Evolutionary conservation across 2,329 filamentous ascomycete genomes (phyloP), one percentile per base, ranked within the genome.

Genomic region (Raffaelea deltoideospora): DNA sequence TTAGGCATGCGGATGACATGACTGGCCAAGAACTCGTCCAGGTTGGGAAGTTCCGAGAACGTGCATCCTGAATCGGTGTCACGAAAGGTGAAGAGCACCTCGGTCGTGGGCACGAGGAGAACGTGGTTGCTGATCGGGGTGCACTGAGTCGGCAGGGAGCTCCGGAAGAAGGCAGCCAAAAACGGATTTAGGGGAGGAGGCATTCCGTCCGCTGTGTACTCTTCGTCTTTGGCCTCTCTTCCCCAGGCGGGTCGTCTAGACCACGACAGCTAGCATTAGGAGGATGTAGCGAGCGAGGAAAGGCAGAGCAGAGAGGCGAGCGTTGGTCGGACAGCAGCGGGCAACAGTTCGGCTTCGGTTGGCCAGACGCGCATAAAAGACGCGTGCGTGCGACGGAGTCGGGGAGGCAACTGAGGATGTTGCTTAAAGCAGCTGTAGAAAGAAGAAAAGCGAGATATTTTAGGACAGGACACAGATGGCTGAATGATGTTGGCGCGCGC

Each of bases 151-250:
- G 82, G 80, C 55, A 95, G 72, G 58, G 84, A 77, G 73, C 86
- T 96, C 67, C 85, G 86, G 72, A 95, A 95, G 76, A 98, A 96
- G 70, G 88, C 86, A 69, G 83, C 79, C 60, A 98, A 72, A 64
- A 95, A 96, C 59, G 90, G 90, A 65, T 98, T 98, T 77, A 96
- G 72, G 67, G 90, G 85, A 11, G 35, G 15, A 34, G 44, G 43
- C 44, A 46, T 46, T 19, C 34, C 40, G 37, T 32, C 28, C 32
- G 22, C 28, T 31, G 9, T 36, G 14, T 20, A 18, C 27, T 36
- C n/a, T 31, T 34, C 35, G n/a, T n/a, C n/a, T n/a, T n/a, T n/a
- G n/a, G n/a, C n/a, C n/a, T n/a, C 33, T 35, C 31, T 36, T 34
- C 29, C 38, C 38, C 22, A 30, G 31, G 22, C 34, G 34, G 38